phyloP scores from a whole-genome alignment of 169 alveolate species.

The Sarcocystis neurona region DNA sequence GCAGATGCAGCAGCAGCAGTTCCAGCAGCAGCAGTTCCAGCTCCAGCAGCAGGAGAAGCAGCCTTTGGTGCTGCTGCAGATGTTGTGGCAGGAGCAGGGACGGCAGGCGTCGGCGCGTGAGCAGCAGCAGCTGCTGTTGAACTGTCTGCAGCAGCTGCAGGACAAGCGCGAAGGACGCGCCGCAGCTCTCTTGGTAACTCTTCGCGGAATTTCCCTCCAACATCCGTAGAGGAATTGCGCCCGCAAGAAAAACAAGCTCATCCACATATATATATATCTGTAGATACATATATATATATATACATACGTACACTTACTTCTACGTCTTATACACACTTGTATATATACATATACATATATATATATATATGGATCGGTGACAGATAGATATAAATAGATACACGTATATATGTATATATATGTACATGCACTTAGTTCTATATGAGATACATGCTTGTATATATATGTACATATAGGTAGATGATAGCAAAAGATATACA shows the following conservation, averaged over 20 bases:
- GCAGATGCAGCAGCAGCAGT: no score
- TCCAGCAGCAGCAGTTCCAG: no score
- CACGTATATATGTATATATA: not conserved
- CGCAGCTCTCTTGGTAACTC: conserved; percentile 29
- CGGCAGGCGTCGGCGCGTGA: not conserved
- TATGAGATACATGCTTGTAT: no score
- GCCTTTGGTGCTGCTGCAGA: not conserved
- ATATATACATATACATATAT: not conserved
- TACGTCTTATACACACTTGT: not conserved
- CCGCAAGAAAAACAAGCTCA: not conserved
- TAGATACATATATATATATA: not conserved
- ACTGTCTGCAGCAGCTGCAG: not conserved
- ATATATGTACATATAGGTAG: not conserved
- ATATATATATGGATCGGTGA: not conserved
- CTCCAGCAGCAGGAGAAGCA: not conserved
- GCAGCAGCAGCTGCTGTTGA: not conserved
- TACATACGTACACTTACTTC: not conserved
- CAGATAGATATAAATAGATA: not conserved
- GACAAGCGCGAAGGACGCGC: conserved; percentile 26
- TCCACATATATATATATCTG: not conserved
- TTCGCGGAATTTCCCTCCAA: no score
- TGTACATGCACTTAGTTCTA: not conserved
- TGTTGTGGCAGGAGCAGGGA: not conserved
- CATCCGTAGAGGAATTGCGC: not conserved
- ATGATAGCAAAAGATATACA: not conserved